These are phyloP conservation scores for Exobasidium rhododendri DNA, from an alignment of 1,284 basidiomycete species.

Conservation along the genomic window DNA sequence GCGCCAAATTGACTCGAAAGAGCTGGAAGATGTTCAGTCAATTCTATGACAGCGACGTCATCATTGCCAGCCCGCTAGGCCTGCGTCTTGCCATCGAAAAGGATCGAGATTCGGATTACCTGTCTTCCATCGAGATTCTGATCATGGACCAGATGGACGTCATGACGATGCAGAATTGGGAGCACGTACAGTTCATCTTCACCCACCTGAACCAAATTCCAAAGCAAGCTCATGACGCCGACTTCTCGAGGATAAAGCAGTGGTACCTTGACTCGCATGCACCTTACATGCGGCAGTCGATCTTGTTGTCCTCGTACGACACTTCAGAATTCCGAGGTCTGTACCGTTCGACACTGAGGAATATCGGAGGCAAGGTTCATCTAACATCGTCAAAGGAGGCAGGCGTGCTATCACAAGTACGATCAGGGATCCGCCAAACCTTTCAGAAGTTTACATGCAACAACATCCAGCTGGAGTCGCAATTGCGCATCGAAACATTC, in stretches of 20 bases:
- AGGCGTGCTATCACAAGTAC: constrained; percentile 25
- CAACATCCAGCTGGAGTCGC: constrained; percentile 74
- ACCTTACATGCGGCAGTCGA: constrained; percentile 73
- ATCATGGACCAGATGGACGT: constrained; percentile 91
- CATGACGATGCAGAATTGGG: constrained; percentile 98
- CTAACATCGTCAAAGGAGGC: constrained; percentile 20
- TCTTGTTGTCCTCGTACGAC: constrained; percentile 83
- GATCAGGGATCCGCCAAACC: constrained; percentile 58
- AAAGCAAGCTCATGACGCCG: constrained; percentile 84
- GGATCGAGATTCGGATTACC: constrained; percentile 82
- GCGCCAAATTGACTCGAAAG: constrained; percentile 87
- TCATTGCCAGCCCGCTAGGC: constrained; percentile 89
- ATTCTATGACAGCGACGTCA: constrained; percentile 85
- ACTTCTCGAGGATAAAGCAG: constrained; percentile 93
- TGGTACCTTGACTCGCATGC: constrained; percentile 94
- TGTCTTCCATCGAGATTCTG: constrained; percentile 89
- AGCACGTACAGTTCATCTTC: constrained; percentile 87
- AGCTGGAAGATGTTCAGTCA: constrained; percentile 80
- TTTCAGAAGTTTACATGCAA: constrained; percentile 72
- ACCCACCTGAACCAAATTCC: constrained; percentile 81
- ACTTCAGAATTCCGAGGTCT: constrained; percentile 80
- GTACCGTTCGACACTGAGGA: constrained; percentile 70
- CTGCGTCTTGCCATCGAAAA: constrained; percentile 89
- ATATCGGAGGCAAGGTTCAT: constrained; percentile 75
- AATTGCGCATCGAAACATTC: constrained; percentile 81